Evolutionary conservation across 805 yeast genomes (phyloP), one percentile per base, ranked within the genome.

Genomic region (Wickerhamiella kurtzmanii): DNA sequence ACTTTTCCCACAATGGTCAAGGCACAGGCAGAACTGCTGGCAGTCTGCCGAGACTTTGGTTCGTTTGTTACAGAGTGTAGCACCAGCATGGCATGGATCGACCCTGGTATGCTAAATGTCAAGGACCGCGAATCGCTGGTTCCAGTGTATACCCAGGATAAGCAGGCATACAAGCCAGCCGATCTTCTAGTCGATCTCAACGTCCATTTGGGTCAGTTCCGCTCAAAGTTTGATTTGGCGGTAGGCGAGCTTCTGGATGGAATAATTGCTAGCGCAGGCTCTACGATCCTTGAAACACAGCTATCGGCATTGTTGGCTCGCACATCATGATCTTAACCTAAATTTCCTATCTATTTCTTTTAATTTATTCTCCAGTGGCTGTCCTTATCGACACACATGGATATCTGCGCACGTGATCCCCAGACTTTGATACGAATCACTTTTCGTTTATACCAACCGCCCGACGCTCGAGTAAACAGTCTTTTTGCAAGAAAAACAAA

Each of bases 1-100:
- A 79, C 88, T 1, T 75, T 77, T 47, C 70, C 74, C 17, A 69
- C 68, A 42, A 61, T 80, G 44, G 65, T 80, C 40, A 67, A 69
- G 42, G 62, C 70, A 15, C 60, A 51, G 22, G 46, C 57, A n/a
- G 44, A 72, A 28, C 64, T 81, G 16, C 72, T 71, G 47, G 60
- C 60, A 3, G 64, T 56, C 15, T 61, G 58, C 35, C 55, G 60
- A 8, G 51, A 56, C 50, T 64, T 53, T 45, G 60, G 55, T 4
- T 47, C 47, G 35, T 60, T 58, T 40, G 46, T 62, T 18, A 44
- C 44, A 3, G 48, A 53, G 4, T 54, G 54, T 17, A 52, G 50
- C 20, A 45, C 52, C n/a, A 43, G 51, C 11, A 41, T 63, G 8
- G 51, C 50, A 11, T 52, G 50, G 42, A 47, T 61, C 17, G 56